A percentile compares a stretch with the other conserved stretches of the same genome.
Conservation (phyloP, 2,329 filamentous ascomycete genomes). For the Phoma sp. region DNA sequence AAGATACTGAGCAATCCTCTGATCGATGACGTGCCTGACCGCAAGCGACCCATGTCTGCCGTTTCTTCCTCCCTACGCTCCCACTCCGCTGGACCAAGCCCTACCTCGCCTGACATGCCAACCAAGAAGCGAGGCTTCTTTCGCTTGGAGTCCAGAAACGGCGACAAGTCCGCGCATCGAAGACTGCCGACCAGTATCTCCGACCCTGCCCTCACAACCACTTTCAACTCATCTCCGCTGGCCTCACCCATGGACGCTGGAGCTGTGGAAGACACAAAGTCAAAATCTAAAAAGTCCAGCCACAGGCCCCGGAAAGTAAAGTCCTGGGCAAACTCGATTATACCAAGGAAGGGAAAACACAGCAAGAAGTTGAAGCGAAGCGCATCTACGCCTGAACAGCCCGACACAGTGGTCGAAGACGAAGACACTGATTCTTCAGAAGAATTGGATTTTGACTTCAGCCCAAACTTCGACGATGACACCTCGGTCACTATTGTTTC, state of each 20-base stretch:
- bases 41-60: constrained; percentile 48
- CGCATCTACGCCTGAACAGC: constrained; percentile 39
- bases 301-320: constrained; percentile 72
- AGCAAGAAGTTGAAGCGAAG: constrained; percentile 54
- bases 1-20: constrained; percentile 35
- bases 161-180: constrained; percentile 43
- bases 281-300: constrained; percentile 61
- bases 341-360: constrained; percentile 66
- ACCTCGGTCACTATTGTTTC: constrained; percentile 52
- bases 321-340: constrained; percentile 71
- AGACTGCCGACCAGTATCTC: constrained; percentile 42
- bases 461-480: constrained; percentile 51
- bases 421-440: constrained; percentile 46
- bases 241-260: constrained; percentile 36
- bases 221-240: constrained; percentile 33
- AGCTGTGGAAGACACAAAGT: constrained; percentile 43
- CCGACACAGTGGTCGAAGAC: constrained; percentile 28
- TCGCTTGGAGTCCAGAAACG: constrained; percentile 59
- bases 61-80: constrained; percentile 31
- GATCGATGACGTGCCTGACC: constrained; percentile 32
- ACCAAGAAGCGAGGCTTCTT: constrained; percentile 48
- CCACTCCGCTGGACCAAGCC: constrained; percentile 25
- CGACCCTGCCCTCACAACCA: constrained; percentile 42
- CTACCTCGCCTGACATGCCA: constrained; percentile 22
- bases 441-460: constrained; percentile 42